Evolutionary conservation across 305 asterid species (phyloP).

Genomic region (Fraxinus angustifolia): DNA sequence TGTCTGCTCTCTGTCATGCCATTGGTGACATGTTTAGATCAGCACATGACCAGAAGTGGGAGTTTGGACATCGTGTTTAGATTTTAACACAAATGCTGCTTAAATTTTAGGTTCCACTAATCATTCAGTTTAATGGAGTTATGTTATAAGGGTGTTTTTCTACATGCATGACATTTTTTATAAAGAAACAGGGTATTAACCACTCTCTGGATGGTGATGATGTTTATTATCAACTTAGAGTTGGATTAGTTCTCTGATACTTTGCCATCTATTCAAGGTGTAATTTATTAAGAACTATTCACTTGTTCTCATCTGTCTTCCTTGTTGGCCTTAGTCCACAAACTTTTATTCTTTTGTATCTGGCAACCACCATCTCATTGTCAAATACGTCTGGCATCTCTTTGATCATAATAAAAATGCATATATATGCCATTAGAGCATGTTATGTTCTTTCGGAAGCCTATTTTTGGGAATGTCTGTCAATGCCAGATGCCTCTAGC

Average conservation of each 20-base stretch:
- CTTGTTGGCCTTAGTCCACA: not conserved
- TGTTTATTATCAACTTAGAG: not conserved
- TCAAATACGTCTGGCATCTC: not conserved
- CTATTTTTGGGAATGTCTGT: not conserved
- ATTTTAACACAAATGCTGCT: not conserved
- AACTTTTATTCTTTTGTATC: not conserved
- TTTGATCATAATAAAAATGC: not conserved
- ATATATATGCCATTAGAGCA: not conserved
- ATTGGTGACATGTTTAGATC: not conserved
- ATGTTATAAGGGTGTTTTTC: not conserved
- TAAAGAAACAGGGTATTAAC: not conserved
- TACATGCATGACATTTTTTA: not conserved
- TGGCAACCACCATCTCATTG: not conserved
- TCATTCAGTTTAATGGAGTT: not conserved
- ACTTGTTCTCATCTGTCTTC: not conserved
- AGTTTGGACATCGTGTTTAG: not conserved
- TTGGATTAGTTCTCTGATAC: not conserved
- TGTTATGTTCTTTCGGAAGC: not conserved
- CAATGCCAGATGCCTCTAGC: not conserved
- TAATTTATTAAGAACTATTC: not conserved
- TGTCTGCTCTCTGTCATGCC: not conserved
- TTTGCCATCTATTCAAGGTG: not conserved
- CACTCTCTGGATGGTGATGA: not conserved
- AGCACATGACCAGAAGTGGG: not conserved
- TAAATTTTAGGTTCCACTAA: not conserved